Evolutionary conservation across 805 yeast species (phyloP).

Genomic region (Lipomyces mesembrius): DNA sequence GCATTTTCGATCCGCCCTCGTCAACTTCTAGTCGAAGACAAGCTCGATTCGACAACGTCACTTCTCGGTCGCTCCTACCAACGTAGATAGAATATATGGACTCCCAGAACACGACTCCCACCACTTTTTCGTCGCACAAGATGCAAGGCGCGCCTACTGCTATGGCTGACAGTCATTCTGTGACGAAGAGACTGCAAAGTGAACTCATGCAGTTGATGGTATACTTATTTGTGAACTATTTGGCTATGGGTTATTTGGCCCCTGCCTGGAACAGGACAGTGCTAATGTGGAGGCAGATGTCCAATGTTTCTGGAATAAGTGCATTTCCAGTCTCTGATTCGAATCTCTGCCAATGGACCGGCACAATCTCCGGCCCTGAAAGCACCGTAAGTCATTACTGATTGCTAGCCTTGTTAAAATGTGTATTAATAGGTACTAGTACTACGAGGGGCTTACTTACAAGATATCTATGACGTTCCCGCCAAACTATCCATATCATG

Average conservation of each 20-base stretch:
- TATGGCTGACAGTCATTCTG: slow-evolving; percentile 53
- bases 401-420: neutral
- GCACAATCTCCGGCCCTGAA: slow-evolving; percentile 60
- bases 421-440: slow-evolving; percentile 36
- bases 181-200: slow-evolving; percentile 56
- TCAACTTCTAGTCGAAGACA: neutral
- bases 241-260: neutral
- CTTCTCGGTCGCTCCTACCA: neutral
- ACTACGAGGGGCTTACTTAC: slow-evolving; percentile 59
- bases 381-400: slow-evolving; percentile 48
- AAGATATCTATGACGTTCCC: slow-evolving; percentile 59
- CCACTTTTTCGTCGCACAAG: slow-evolving; percentile 33
- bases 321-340: slow-evolving; percentile 61
- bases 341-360: slow-evolving; percentile 61
- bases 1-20: slow-evolving; percentile 4
- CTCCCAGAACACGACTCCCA: slow-evolving; percentile 35
- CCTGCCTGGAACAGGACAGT: neutral
- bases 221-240: slow-evolving; percentile 11
- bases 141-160: slow-evolving; percentile 33
- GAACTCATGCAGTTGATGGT: slow-evolving; percentile 59
- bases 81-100: slow-evolving; percentile 28
- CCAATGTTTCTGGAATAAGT: slow-evolving; percentile 55
- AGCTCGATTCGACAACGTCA: slow-evolving; percentile 6
- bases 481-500: slow-evolving; percentile 59
- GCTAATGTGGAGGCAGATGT: slow-evolving; percentile 45